Base-by-base conservation (phyloP, 2,329 filamentous ascomycete species). In the Neonectria ditissima region DNA sequence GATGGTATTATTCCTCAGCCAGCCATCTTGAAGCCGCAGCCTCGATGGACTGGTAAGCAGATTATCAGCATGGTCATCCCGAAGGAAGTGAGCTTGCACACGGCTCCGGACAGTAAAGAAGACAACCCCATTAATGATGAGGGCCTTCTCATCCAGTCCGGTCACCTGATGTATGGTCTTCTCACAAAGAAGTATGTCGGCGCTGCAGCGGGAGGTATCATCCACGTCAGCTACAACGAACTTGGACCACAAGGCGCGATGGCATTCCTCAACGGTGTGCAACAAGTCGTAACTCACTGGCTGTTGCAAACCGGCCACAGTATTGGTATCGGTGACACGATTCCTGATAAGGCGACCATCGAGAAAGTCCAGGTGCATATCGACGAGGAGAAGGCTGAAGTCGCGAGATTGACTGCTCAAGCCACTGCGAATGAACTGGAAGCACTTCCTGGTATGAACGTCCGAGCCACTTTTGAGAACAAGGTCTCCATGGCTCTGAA, bases 41-140 rank as follows among this genome's bases (percentile, higher is more conserved):
- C 96, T 44, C 90, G 94, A 71, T 99, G 96, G 96, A 98, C 95
- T 55, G 96, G 96, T 73, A 99, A 99, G 82, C 96, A 99, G 81
- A 91, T 99, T 69, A 90, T 97, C 76, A 97, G 94, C 80, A 89
- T 98, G 89, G 89, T 96, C 62, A 91, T 99, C 68, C 95, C 96
- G 16, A 84, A 89, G 59, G 93, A 94, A 67, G 90, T 99, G 71
- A 98, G 94, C 77, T 85, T 95, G 50, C 87, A 90, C 22, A 73
- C 63, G 70, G 86, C 88, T 48, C 89, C 89, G 50, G 89, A 92
- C 62, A 83, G 85, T 62, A 83, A 83, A 9, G 83, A 87, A 80
- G 87, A 81, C 77, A 85, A 79, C 55, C 91, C 92, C 11, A 79
- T 90, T 30, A 88, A 86, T 65, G 95, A 97, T 74, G 90, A 92